These are phyloP conservation scores for Angomonas desouzai DNA, from an alignment of 208 protist species.

Conservation along the genomic window DNA sequence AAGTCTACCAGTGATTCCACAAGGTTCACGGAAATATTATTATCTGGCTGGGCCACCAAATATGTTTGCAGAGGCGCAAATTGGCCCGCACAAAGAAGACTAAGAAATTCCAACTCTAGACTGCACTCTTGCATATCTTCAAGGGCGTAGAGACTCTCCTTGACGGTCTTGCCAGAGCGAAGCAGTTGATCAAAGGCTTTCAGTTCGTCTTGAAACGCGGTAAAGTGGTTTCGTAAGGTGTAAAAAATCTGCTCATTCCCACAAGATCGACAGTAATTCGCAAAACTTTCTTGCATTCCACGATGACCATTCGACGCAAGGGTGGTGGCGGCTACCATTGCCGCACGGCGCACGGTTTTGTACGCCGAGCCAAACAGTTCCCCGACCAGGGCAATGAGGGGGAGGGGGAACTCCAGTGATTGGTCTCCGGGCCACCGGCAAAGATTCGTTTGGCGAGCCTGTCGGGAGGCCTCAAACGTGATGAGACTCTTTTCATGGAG, in stretches of 20 bases:
- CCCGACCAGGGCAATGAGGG: conserved; percentile 31
- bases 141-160: conserved; percentile 24
- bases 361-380: conserved; percentile 32
- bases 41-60: conserved; percentile 52
- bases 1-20: conserved; percentile 53
- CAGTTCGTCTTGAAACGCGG: conserved; percentile 22
- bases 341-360: conserved; percentile 25
- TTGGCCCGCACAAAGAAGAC: conserved; percentile 67
- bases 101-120: conserved; percentile 47
- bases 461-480: conserved; percentile 21
- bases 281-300: conserved; percentile 47
- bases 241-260: conserved; percentile 42
- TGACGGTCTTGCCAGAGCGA: conserved; percentile 21
- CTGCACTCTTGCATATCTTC: conserved; percentile 20
- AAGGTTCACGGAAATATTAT: conserved; percentile 52
- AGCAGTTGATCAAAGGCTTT: conserved; percentile 17
- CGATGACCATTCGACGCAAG: conserved; percentile 35
- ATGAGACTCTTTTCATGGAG: not conserved
- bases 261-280: conserved; percentile 28
- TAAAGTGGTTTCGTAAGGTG: conserved; percentile 38
- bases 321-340: conserved; percentile 25
- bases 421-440: conserved; percentile 30
- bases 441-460: conserved; percentile 29
- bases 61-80: conserved; percentile 53
- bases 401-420: conserved; percentile 32